Evolutionary conservation across 2,329 filamentous ascomycete genomes (phyloP), one percentile per base, ranked within the genome.

Genomic region (Hansfordia pulvinata): DNA sequence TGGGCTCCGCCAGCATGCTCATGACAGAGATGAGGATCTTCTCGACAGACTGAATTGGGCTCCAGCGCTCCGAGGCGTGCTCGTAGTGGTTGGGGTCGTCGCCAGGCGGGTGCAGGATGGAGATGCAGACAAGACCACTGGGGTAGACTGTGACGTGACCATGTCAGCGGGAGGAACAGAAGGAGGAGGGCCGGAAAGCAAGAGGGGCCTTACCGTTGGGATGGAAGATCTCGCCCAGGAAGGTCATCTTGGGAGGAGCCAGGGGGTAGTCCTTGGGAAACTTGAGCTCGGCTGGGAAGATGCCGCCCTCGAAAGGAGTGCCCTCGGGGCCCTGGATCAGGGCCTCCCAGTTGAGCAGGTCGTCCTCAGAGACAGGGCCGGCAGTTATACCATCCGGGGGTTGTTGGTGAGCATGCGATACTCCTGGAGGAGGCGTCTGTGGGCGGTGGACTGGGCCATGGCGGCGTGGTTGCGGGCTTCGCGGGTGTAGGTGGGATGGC

Each of bases 51-150:
- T 96, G 90, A 35, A 96, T 93, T 9, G 88, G 88, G 16, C 80
- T 88, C 88, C 88, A 96, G 36, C 88, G 76, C 61, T 96, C 90
- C 2, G 80, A 85, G 6, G 90, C 88, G 43, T 88, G 82, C 56
- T 96, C 88, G 66, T 96, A 96, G 62, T 93, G 86, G 60, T 94
- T 94, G 29, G 90, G 90, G 54, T 96, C 88, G 57, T 96, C 88
- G 44, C 90, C 88, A 3, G 88, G 88, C 3, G 88, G 79, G 54
- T 96, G 88, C 3, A 96, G 75, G 58, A 96, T 96, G n/a, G 83
- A 93, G 46, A 96, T 96, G 60, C 88, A 96, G 42, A 96, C 90
- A 11, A 88, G 70, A 36, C 88, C 88, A 49, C 79, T 88, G 10
- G 79, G 70, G 51, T 96, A 96, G 27, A 96, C 86, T 93, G 38